Base-by-base conservation (phyloP, 495 filamentous ascomycete genomes). In the Penicillium waksmanii region DNA sequence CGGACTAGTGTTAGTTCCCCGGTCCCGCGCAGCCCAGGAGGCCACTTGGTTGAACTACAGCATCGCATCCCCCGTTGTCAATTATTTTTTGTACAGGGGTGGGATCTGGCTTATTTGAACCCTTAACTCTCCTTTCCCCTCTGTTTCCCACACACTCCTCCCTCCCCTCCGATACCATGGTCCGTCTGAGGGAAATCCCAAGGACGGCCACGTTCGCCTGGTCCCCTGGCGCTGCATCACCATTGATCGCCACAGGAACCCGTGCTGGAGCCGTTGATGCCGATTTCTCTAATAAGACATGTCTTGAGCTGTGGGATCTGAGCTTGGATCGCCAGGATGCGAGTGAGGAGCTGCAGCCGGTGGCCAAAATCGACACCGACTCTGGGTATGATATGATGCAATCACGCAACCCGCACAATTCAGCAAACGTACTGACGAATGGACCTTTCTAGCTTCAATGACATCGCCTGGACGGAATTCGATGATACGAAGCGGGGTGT, bases 151-250 rank as follows among this genome's bases (percentile, higher is more conserved):
- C 57, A 60, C 62, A 64, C 64, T 67, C 60, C 63, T 38, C 51
- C 51, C 46, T 71, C 55, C 60, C 47, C 51, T 58, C 47, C 64
- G 60, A 64, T 67, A 87, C 68, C 71, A 99, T 99, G 95, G 93
- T 96, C 67, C 88, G 91, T 74, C 80, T 97, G 76, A 85, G 93
- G 80, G 92, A 98, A 78, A 94, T 99, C 70, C 89, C 92, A 68
- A 84, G 95, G 77, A 98, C 95, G 58, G 94, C 94, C 74, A 90
- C 93, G 67, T 98, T 99, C 69, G 91, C 96, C 59, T 99, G 95
- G 94, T 95, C 92, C 60, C 89, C 92, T 13, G 87, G 88, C 55
- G 74, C 89, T 44, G 79, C 82, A 35, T 80, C 83, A 57, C 92
- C 93, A 63, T 82, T 96, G 65, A 80, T 99, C 55, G 94, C 93